Evolutionary conservation across 331 rosid species (phyloP).

Genomic region (Spiraea crenata): DNA sequence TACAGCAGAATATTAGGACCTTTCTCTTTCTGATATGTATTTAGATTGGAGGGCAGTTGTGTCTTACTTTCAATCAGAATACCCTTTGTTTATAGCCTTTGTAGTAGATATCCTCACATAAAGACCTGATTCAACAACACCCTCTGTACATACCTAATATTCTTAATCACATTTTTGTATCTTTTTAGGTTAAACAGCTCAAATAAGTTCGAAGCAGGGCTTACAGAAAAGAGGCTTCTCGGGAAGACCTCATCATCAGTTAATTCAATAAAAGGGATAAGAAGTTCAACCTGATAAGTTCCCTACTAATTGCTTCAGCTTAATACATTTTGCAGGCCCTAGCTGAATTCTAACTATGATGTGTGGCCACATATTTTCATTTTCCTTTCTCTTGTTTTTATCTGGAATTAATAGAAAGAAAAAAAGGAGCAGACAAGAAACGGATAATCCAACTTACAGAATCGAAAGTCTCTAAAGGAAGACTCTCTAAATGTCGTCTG

Average conservation of each 20-base stretch:
- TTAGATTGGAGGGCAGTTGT: neutral
- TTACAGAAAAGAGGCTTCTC: neutral
- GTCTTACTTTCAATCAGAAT: neutral
- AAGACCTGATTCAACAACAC: neutral
- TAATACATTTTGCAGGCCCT: constrained; percentile 12
- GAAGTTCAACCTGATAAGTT: neutral
- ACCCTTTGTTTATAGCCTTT: neutral
- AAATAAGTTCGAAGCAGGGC: neutral
- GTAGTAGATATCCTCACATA: neutral
- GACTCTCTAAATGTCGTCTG: constrained; percentile 84
- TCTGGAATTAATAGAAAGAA: neutral
- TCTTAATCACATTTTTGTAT: neutral
- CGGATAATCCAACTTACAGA: constrained; percentile 57
- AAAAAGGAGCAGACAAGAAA: neutral
- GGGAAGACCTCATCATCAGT: neutral
- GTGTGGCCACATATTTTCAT: neutral
- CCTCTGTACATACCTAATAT: neutral
- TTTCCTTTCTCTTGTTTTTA: neutral
- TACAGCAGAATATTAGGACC: neutral
- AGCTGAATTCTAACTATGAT: constrained; percentile 19
- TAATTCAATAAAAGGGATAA: neutral
- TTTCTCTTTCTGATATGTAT: neutral
- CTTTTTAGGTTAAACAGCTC: neutral
- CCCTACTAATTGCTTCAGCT: constrained; percentile 1
- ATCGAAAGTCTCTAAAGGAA: constrained; percentile 96